Percentiles rank a stretch among this genome's conserved stretches.
Conservation (phyloP, 176 grass and related monocot genomes). For the Aegilops sharonensis region DNA sequence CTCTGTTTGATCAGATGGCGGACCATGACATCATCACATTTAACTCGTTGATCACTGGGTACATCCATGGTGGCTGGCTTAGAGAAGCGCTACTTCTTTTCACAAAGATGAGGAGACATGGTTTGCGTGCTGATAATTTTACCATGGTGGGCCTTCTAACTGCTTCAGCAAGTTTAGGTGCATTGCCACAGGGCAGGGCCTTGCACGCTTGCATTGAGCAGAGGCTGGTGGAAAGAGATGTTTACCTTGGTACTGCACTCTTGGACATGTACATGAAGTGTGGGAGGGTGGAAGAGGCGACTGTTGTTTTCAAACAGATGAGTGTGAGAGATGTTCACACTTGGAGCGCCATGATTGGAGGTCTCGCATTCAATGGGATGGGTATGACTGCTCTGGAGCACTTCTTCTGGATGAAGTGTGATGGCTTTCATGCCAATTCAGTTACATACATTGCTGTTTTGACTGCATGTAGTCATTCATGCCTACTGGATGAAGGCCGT, state of each 20-base stretch:
- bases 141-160: conserved; percentile 63
- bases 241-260: conserved; percentile 63
- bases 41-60: conserved; percentile 73
- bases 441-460: conserved; percentile 68
- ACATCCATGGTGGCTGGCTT: conserved; percentile 57
- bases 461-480: conserved; percentile 70
- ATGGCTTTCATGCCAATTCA: conserved; percentile 46
- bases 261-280: conserved; percentile 86
- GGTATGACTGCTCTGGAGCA: conserved; percentile 53
- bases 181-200: conserved; percentile 54
- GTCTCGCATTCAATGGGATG: conserved; percentile 69
- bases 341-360: conserved; percentile 62
- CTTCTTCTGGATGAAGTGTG: conserved; percentile 60
- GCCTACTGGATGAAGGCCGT: conserved; percentile 46
- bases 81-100: conserved; percentile 57
- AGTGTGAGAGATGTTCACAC: conserved; percentile 45
- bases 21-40: conserved; percentile 57
- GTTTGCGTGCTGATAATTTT: conserved; percentile 47
- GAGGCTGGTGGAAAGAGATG: conserved; percentile 50
- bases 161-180: conserved; percentile 71
- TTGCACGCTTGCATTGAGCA: conserved; percentile 61
- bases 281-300: conserved; percentile 56
- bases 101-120: conserved; percentile 32
- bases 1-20: conserved; percentile 61
- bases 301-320: conserved; percentile 46